A percentile compares a stretch with the other conserved stretches of the same genome.
Conservation (phyloP, 495 filamentous ascomycete genomes). For the Darksidea phi region DNA sequence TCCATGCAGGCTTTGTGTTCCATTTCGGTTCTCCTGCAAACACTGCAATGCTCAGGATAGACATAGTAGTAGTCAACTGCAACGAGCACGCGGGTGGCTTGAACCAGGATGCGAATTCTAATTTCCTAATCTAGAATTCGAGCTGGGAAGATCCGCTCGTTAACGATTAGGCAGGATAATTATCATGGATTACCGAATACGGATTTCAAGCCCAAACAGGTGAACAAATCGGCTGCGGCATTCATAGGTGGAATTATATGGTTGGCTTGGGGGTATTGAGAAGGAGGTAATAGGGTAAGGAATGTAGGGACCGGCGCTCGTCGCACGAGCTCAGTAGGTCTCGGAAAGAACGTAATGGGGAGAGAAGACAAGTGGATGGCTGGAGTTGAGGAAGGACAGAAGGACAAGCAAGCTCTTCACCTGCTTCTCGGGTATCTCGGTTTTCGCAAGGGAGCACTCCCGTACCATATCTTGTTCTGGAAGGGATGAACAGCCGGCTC, state of each 20-base stretch:
- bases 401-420: background rate
- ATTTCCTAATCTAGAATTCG: background rate
- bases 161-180: background rate
- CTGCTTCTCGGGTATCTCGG: background rate
- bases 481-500: background rate
- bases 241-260: no score
- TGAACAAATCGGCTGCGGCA: no score
- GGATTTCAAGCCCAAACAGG: background rate
- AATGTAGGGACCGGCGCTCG: no score
- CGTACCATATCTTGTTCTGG: background rate
- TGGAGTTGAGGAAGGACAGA: background rate
- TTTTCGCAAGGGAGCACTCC: background rate
- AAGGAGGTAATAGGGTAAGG: no score
- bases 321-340: no score
- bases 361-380: background rate
- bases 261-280: no score
- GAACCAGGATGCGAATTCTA: conserved; percentile 3
- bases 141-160: background rate
- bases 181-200: background rate
- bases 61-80: background rate
- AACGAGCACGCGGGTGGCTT: background rate
- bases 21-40: conserved; percentile 31
- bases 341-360: no score
- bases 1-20: conserved; percentile 50
- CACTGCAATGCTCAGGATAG: conserved; percentile 9